Base-by-base conservation (phyloP, 805 yeast genomes). In the Yamadazyma kitorensis region DNA sequence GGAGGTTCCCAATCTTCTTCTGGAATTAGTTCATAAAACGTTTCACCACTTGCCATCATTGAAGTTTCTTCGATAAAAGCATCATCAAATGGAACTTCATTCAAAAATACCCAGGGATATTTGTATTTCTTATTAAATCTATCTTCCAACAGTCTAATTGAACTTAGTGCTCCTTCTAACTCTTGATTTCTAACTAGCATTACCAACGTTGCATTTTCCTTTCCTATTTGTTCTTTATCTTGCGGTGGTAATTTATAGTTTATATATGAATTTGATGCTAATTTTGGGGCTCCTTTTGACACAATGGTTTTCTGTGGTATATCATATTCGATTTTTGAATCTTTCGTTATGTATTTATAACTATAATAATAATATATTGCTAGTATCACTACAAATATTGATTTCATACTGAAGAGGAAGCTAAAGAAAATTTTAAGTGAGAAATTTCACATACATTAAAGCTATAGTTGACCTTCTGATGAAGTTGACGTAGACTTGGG, bases 101-200 rank as follows among this genome's bases (percentile, higher is more conserved):
- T 68, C 20, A 67, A 42, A 33, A 68, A 68, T 3, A 67, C 69
- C 72, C 72, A 67, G 1, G 72, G 72, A 37, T 68, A 68, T 27
- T 48, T 50, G 37, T 59, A 67, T 33, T 64, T 39, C 22, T 50
- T 42, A 36, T 68, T 68, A 47, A 68, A 68, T 24, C 72, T 41
- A 40, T 68, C 72, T 39, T 68, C 72, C 11, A 68, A 51, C 15
- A 68, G 61, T 33, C 72, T 47, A 57, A 68, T 67, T 9, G 70
- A 61, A 18, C 41, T 37, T 14, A 88, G 57, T 0, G 93, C 95
- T 1, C 82, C 88, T 8, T 72, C 68, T 8, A 88, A 57, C 55
- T 88, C 97, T 62, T 73, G 68, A 54, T 88, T 88, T 36, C 97
- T 67, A 24, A 85, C 95, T 17, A 89, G 72, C 95, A 89, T 88